Conservation (phyloP, 306 rosid species). For the Quercus rubra region DNA sequence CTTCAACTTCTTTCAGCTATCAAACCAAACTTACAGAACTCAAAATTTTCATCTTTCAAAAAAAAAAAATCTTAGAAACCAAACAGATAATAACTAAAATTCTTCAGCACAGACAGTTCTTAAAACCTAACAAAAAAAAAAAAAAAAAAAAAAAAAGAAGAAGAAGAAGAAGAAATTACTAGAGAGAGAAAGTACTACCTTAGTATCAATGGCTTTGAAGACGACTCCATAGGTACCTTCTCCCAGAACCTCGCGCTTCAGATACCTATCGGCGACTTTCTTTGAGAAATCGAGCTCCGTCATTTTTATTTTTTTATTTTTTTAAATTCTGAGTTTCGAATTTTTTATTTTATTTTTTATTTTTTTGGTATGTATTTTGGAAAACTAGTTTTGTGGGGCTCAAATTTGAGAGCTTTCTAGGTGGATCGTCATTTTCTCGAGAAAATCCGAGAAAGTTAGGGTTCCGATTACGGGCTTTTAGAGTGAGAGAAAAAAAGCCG, state of each 20-base stretch:
- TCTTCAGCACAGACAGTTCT: neutral
- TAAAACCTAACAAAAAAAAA: neutral
- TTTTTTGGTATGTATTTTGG: neutral
- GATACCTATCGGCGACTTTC: slow-evolving; percentile 95
- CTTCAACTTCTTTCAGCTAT: neutral
- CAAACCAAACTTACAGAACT: neutral
- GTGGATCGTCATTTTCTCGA: slow-evolving; percentile 5
- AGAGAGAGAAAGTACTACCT: slow-evolving; percentile 37
- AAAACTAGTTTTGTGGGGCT: neutral
- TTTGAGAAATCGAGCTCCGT: slow-evolving; percentile 57
- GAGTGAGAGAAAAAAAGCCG: slow-evolving; percentile 22
- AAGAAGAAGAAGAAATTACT: neutral
- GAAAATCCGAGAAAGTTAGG: slow-evolving; percentile 32
- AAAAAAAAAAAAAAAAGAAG: neutral
- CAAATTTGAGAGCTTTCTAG: slow-evolving; percentile 11
- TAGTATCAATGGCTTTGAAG: slow-evolving; percentile 92
- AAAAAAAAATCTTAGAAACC: neutral
- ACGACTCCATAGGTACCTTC: slow-evolving; percentile 99
- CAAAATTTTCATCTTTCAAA: neutral
- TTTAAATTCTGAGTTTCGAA: neutral
- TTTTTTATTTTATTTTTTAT: too few relatives aligned
- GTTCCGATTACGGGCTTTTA: slow-evolving; percentile 14
- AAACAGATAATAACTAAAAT: neutral
- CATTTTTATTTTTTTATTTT: slow-evolving; percentile 31
- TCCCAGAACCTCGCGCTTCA: slow-evolving; percentile 91